Base-by-base conservation (phyloP, 208 protist genomes). In the Herpetomonas samuelpessoai region DNA sequence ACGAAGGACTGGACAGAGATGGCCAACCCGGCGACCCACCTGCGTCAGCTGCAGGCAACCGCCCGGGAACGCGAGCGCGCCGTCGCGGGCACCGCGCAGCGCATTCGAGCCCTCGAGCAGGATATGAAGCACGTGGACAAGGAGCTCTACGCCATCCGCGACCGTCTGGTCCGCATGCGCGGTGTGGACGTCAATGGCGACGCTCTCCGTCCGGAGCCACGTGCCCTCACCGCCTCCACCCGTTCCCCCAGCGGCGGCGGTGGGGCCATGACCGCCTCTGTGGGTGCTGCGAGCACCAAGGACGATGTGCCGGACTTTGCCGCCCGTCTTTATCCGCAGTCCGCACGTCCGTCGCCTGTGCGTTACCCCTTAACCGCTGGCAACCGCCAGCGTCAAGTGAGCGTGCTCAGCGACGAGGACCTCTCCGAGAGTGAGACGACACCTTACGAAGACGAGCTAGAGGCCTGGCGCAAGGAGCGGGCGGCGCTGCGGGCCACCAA, bases 391-490 rank as follows among this genome's bases (percentile, higher is more conserved):
- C 48, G 24, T 25, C 21, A 41, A n/a, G 39, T 53, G 46, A 79
- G 66, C 45, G 77, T 69, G 24, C 54, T 79, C 55, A 77, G 68
- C 55, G 78, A 76, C 31, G 75, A 80, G 16, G 76, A 76, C 28
- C 38, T 79, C 38, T 65, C 65, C 0, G 60, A 62, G 16, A 53
- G 35, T 0, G 77, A 86, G 35, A 21, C 26, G n/a, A 49, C 41
- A 7, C 55, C 47, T 26, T 60, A 79, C 41, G 62, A 62, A 21
- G 10, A 44, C 26, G 79, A 80, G 21, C 19, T 79, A 24, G 53
- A 68, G 41, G 58, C 25, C 27, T 93, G 87, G 83, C 60, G 71
- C 22, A 45, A 65, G 26, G 83, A 91, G 71, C 79, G 83, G 28
- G 60, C 52, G 12, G 24, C 39, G 24, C 62, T 93, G 44, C 72